phyloP scores from a whole-genome alignment of 495 filamentous ascomycete species.

The Trichoderma virens region DNA sequence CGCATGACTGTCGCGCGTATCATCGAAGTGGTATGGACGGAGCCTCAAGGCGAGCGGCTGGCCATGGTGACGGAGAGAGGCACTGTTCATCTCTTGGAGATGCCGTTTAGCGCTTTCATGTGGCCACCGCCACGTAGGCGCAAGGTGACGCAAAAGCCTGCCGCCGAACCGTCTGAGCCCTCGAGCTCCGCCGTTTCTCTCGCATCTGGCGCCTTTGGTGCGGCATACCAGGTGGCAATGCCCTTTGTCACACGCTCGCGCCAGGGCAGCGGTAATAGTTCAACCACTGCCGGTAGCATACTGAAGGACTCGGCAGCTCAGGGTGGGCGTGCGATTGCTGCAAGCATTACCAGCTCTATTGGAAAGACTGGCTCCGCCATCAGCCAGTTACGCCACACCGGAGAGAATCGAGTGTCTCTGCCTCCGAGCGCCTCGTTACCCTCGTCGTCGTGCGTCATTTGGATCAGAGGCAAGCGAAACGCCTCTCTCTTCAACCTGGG shows the following conservation, averaged over 20 bases:
- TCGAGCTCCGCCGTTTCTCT: slow-evolving; percentile 43
- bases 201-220: slow-evolving; percentile 55
- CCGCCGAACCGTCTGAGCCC: slow-evolving; percentile 28
- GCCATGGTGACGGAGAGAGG: slow-evolving; percentile 86
- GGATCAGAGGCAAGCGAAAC: slow-evolving; percentile 47
- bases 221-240: slow-evolving; percentile 51
- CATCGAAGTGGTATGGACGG: slow-evolving; percentile 81
- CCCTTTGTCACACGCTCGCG: slow-evolving; percentile 42
- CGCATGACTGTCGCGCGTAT: slow-evolving; percentile 86
- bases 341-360: slow-evolving; percentile 74
- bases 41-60: slow-evolving; percentile 68
- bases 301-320: slow-evolving; percentile 63
- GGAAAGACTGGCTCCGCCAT: slow-evolving; percentile 73
- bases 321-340: slow-evolving; percentile 73
- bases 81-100: slow-evolving; percentile 86
- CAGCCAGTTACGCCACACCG: slow-evolving; percentile 70
- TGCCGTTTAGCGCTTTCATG: slow-evolving; percentile 73
- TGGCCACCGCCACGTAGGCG: slow-evolving; percentile 80
- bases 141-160: slow-evolving; percentile 35
- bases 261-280: slow-evolving; percentile 37
- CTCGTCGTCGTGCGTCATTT: slow-evolving; percentile 45
- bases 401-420: slow-evolving; percentile 76
- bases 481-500: slow-evolving; percentile 52
- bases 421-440: slow-evolving; percentile 42
- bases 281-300: slow-evolving; percentile 36